A percentile compares a stretch with the other conserved stretches of the same genome.
phyloP scores from a whole-genome alignment of 371 early-diverging fungal species.

The Mucor circinelloides region DNA sequence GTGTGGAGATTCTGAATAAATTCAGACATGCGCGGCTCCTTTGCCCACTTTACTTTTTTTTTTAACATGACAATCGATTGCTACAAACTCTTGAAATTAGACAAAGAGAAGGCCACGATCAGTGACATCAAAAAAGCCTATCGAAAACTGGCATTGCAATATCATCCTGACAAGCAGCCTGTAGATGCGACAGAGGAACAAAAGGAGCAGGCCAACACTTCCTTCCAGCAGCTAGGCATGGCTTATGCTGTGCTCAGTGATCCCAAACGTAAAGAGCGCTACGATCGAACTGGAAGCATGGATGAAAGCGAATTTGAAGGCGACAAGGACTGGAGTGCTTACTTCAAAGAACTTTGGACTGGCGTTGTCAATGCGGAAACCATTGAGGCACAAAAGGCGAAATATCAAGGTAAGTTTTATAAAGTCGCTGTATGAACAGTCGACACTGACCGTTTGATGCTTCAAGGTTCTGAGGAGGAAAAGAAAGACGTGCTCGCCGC shows the following conservation, averaged over 20 bases:
- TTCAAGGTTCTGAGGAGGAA: conserved; percentile 84
- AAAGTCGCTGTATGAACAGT: neutral
- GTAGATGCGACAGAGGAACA: conserved; percentile 61
- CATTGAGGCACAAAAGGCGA: conserved; percentile 68
- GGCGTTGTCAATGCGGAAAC: conserved; percentile 77
- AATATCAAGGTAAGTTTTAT: conserved; percentile 61
- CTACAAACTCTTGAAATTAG: conserved; percentile 74
- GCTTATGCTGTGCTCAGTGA: conserved; percentile 90
- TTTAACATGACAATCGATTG: conserved; percentile 12
- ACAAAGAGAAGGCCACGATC: conserved; percentile 55
- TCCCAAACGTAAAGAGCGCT: conserved; percentile 67
- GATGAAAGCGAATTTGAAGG: conserved; percentile 38
- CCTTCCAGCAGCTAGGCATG: conserved; percentile 81
- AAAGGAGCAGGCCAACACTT: conserved; percentile 70
- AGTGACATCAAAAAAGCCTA: conserved; percentile 86
- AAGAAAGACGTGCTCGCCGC: conserved; percentile 70
- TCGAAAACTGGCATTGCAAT: conserved; percentile 76
- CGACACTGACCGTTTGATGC: neutral
- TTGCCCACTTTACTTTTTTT: neutral
- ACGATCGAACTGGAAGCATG: conserved; percentile 70
- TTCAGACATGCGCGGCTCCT: neutral
- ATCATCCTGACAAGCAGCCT: conserved; percentile 85
- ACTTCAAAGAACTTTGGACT: conserved; percentile 81
- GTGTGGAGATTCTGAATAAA: neutral
- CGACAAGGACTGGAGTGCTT: conserved; percentile 78